These are phyloP conservation scores for Phytopythium kandeliae DNA, from an alignment of 352 stramenopile species.

Conservation along the genomic window DNA sequence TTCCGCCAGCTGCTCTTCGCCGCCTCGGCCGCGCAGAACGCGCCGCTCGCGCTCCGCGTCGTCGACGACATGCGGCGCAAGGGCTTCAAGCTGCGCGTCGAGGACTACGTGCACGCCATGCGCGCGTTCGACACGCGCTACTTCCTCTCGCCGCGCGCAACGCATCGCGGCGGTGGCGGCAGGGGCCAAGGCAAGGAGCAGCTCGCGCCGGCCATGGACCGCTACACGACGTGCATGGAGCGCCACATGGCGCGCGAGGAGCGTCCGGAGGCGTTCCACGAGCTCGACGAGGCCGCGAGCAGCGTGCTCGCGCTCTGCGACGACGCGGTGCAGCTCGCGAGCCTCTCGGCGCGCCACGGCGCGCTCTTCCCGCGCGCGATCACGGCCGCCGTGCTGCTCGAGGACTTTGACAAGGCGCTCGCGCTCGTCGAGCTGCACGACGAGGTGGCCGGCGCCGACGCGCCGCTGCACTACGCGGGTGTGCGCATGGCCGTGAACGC, in stretches of 20 bases:
- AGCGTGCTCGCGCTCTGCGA: slow-evolving; percentile 47
- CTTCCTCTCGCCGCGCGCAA: slow-evolving; percentile 17
- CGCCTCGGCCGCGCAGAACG: slow-evolving; percentile 21
- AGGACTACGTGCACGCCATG: slow-evolving; percentile 49
- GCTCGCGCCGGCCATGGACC: slow-evolving; percentile 29
- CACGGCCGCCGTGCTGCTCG: slow-evolving; percentile 39
- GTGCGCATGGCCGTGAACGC: slow-evolving; percentile 56
- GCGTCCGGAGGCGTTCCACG: slow-evolving; percentile 33
- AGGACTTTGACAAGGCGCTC: slow-evolving; percentile 41
- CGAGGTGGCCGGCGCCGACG: slow-evolving; percentile 12
- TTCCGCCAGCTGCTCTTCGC: slow-evolving; percentile 53
- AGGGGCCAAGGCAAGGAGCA: slow-evolving; percentile 6
- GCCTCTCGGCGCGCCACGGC: slow-evolving; percentile 19
- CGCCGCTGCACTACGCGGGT: slow-evolving; percentile 25
- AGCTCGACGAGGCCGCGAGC: slow-evolving; percentile 23
- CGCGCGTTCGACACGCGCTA: slow-evolving; percentile 42
- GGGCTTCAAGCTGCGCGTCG: slow-evolving; percentile 46
- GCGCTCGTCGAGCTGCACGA: slow-evolving; percentile 30
- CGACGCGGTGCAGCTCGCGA: slow-evolving; percentile 53
- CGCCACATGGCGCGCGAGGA: slow-evolving; percentile 37
- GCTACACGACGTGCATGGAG: slow-evolving; percentile 35
- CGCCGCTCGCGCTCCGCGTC: slow-evolving; percentile 24
- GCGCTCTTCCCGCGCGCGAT: slow-evolving; percentile 48
- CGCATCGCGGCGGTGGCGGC: slow-evolving; percentile 9
- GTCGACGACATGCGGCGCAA: slow-evolving; percentile 68